Evolutionary conservation across 176 grass and related monocot species (phyloP), one percentile per base, ranked within the genome.

Genomic region (Aegilops bicornis): DNA sequence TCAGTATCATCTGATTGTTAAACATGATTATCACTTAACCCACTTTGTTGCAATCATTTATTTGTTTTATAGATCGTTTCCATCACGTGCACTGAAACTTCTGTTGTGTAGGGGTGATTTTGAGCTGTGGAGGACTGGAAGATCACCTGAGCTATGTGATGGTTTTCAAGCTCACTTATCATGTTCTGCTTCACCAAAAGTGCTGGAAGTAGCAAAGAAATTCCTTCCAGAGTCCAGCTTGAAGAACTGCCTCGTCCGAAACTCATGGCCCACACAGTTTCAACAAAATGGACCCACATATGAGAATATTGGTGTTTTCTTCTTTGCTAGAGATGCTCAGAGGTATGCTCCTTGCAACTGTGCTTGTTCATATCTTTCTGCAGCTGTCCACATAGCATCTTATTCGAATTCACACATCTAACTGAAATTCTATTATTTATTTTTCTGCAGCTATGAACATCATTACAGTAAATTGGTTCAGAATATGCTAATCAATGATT

Each of bases 141-240:
- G 54, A 43, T 86, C 70, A 32, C 88, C 89, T 45, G 90, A 94
- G 65, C 74, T 91, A 58, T 99, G 86, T 85, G 97, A 96, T 89
- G 97, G 97, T 72, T 88, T 99, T 80, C 97, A 99, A 87, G 97
- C 97, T 65, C 97, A 99, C 83, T 89, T 94, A 65, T 96, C 97
- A 29, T 91, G 88, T 78, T 85, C 87, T 79, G 94, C 90, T 73
- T 93, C 97, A 52, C 77, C 89, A 10, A 90, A 76, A 83, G 92
- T 94, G 73, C 56, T 89, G 77, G 90, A 96, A 80, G 69, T 84
- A 69, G 92, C 89, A 84, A 93, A 82, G 59, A 85, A 92, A 84
- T 92, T 99, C 92, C 94, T 76, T 93, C 66, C 13, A 92, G 91
- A 79, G 83, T 99, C 20, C 92, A 86, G 58, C 83, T 99, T 52